Percentiles rank a stretch among this genome's conserved stretches.
Conservation (phyloP, 371 early-diverging fungal genomes). For the Dichotomocladium elegans region DNA sequence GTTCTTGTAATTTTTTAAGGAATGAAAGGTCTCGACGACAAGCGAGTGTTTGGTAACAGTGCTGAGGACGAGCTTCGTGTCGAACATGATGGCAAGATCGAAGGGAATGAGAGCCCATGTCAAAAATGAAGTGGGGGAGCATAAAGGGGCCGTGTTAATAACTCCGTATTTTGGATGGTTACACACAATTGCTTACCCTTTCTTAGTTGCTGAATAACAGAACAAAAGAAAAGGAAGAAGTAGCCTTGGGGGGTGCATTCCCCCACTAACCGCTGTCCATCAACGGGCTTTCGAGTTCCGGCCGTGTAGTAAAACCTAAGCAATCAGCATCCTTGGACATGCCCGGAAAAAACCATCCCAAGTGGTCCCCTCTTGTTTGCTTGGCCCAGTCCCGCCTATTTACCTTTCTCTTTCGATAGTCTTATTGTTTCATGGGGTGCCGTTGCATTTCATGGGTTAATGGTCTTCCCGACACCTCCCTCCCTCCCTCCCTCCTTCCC, state of each 20-base stretch:
- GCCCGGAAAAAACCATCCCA: neutral
- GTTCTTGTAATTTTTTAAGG: too few species aligned
- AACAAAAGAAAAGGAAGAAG: neutral
- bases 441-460: too few species aligned
- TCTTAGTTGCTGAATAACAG: neutral
- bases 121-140: slow-evolving; percentile 8
- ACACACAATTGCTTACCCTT: slow-evolving; percentile 5
- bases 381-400: too few species aligned
- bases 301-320: slow-evolving; percentile 8
- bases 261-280: neutral
- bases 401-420: too few species aligned
- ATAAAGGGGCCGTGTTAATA: neutral
- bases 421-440: too few species aligned
- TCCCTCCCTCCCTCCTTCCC: too few species aligned
- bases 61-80: neutral
- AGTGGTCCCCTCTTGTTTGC: too few species aligned
- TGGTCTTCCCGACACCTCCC: too few species aligned
- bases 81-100: neutral
- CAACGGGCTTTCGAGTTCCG: slow-evolving; percentile 10
- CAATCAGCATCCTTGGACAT: slow-evolving; percentile 4
- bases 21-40: too few species aligned
- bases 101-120: neutral
- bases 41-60: too few species aligned
- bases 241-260: neutral
- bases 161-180: slow-evolving; percentile 3